A percentile compares a stretch with the other conserved stretches of the same genome.
These are phyloP conservation scores for Fusarium bactridioides DNA, from an alignment of 2,329 filamentous ascomycete species.

Conservation along the genomic window DNA sequence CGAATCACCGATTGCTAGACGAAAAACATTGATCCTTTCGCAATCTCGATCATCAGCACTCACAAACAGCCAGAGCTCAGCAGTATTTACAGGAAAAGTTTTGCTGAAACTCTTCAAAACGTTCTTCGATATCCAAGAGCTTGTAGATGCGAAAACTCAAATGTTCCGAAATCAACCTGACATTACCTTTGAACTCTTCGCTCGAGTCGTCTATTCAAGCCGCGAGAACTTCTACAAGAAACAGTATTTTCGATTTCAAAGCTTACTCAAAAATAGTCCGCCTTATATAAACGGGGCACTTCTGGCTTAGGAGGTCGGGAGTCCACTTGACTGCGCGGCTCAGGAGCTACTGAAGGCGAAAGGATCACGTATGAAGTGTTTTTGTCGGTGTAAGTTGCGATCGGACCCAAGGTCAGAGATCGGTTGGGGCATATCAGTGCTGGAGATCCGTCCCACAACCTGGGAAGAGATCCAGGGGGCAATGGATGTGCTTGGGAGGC, in stretches of 20 bases:
- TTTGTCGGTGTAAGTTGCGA: constrained; percentile 44
- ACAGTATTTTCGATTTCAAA: constrained; percentile 71
- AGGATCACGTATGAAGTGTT: constrained; percentile 41
- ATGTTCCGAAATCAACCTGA: constrained; percentile 46
- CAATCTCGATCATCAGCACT: constrained; percentile 2
- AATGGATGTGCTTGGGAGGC: constrained; percentile 39
- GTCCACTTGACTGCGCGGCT: constrained; percentile 38
- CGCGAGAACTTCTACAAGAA: constrained; percentile 58
- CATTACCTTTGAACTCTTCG: constrained; percentile 68
- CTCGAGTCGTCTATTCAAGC: constrained; percentile 64
- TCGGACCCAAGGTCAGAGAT: constrained; percentile 28
- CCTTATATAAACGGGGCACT: constrained; percentile 55
- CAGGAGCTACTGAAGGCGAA: constrained; percentile 33
- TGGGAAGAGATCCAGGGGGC: constrained; percentile 44
- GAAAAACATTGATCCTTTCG: neutral
- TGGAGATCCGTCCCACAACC: constrained; percentile 38
- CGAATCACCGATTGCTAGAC: neutral
- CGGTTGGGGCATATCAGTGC: constrained; percentile 39
- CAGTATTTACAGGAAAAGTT: neutral
- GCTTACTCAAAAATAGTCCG: constrained; percentile 66
- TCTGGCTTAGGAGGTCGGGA: constrained; percentile 40
- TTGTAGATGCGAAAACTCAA: constrained; percentile 56
- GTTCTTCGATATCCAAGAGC: constrained; percentile 71
- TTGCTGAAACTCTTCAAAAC: constrained; percentile 46
- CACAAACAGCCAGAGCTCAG: neutral